These are phyloP conservation scores for Xylaria bambusicola DNA, from an alignment of 495 filamentous ascomycete species.

Conservation along the genomic window DNA sequence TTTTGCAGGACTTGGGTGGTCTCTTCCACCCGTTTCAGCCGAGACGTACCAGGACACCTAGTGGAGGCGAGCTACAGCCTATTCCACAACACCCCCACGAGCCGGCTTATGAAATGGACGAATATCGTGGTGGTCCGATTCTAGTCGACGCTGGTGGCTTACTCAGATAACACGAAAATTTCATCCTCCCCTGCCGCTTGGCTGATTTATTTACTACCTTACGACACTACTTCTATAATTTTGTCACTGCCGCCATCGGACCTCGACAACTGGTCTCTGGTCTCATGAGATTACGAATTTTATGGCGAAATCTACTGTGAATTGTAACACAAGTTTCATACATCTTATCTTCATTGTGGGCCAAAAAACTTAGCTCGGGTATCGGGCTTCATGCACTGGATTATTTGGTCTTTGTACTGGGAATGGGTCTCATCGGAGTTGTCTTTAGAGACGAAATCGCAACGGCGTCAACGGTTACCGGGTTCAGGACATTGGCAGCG, in stretches of 20 bases:
- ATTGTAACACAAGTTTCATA: constrained; percentile 26
- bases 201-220: neutral
- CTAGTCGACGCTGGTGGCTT: constrained; percentile 60
- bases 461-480: constrained; percentile 4
- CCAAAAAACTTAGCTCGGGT: constrained; percentile 10
- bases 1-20: constrained; percentile 62
- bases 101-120: constrained; percentile 16
- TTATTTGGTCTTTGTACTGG: neutral
- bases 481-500: neutral
- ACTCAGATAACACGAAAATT: constrained; percentile 29
- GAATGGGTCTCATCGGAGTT: neutral
- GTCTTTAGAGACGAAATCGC: neutral
- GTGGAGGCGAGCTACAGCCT: constrained; percentile 36
- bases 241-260: neutral
- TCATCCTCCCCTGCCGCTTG: neutral
- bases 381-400: constrained; percentile 11
- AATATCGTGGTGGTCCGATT: constrained; percentile 36
- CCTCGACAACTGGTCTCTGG: neutral
- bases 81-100: constrained; percentile 39
- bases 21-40: constrained; percentile 41
- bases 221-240: neutral
- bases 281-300: constrained; percentile 27
- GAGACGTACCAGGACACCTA: constrained; percentile 25
- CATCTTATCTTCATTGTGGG: constrained; percentile 12
- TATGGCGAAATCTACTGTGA: constrained; percentile 17